These are phyloP conservation scores for Beauveria scarabaeidicola DNA, from an alignment of 2,329 filamentous ascomycete species.

Conservation along the genomic window DNA sequence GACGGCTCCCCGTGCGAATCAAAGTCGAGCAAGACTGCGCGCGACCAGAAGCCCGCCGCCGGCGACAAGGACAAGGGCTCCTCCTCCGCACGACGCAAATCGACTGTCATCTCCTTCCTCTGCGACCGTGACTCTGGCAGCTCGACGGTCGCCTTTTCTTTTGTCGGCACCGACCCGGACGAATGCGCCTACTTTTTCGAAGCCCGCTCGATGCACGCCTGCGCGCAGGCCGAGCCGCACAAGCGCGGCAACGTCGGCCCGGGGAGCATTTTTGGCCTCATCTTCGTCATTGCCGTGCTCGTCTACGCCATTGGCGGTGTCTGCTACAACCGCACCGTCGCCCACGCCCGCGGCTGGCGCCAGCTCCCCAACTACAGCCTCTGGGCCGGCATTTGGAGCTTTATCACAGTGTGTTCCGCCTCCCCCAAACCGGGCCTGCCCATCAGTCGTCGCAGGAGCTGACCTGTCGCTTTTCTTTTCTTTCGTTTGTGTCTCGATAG, in stretches of 20 bases:
- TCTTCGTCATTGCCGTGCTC: slow-evolving; percentile 64
- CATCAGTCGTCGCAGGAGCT: slow-evolving; percentile 19
- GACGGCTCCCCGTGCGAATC: slow-evolving; percentile 61
- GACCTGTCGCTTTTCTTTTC: slow-evolving; percentile 20
- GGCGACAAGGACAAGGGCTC: slow-evolving; percentile 28
- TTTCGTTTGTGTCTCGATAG: slow-evolving; percentile 28
- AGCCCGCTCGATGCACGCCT: slow-evolving; percentile 76
- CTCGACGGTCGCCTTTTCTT: slow-evolving; percentile 64
- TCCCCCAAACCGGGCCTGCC: slow-evolving; percentile 24
- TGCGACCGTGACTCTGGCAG: slow-evolving; percentile 76
- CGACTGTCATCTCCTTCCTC: slow-evolving; percentile 82
- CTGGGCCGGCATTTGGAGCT: slow-evolving; percentile 81
- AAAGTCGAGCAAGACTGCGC: slow-evolving; percentile 27
- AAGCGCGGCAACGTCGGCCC: slow-evolving; percentile 65
- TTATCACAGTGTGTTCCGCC: slow-evolving; percentile 54
- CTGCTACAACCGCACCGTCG: slow-evolving; percentile 90
- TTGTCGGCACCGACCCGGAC: slow-evolving; percentile 75
- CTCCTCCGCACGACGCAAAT: slow-evolving; percentile 49
- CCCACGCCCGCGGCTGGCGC: slow-evolving; percentile 89
- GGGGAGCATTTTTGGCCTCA: slow-evolving; percentile 78
- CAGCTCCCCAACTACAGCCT: slow-evolving; percentile 91
- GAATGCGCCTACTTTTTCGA: slow-evolving; percentile 96
- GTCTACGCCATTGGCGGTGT: slow-evolving; percentile 90
- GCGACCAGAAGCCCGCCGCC: slow-evolving; percentile 20
- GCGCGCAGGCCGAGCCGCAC: slow-evolving; percentile 57